These are phyloP conservation scores for Paraleonurus japonicus DNA, from an alignment of 257 asterid genomes.

Conservation along the genomic window DNA sequence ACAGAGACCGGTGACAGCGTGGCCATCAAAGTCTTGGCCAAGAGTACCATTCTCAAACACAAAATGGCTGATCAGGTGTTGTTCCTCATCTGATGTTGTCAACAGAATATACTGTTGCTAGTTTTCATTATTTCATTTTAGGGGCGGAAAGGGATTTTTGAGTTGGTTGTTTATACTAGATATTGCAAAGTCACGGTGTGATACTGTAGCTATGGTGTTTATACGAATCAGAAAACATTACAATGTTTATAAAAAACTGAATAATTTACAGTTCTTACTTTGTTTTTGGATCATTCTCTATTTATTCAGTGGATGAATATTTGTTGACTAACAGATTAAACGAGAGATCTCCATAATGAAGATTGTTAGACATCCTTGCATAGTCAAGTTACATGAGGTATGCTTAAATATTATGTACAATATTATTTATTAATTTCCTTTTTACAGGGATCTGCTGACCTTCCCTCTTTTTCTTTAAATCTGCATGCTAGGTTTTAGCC, in stretches of 20 bases:
- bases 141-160: background rate
- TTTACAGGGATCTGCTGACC: background rate
- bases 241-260: background rate
- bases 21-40: constrained; percentile 85
- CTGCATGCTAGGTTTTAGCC: constrained; percentile 66
- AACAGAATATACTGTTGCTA: background rate
- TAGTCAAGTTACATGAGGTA: constrained; percentile 90
- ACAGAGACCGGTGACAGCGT: constrained; percentile 68
- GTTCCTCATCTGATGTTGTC: background rate
- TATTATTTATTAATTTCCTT: background rate
- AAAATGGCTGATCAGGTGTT: constrained; percentile 89
- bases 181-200: constrained; percentile 9
- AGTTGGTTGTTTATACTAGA: background rate
- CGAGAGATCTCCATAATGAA: constrained; percentile 93
- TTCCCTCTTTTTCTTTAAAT: constrained; percentile 1
- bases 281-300: constrained; percentile 4
- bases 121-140: background rate
- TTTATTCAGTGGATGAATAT: constrained; percentile 13
- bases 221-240: background rate
- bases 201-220: constrained; percentile 8
- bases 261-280: constrained; percentile 13
- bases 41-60: constrained; percentile 84
- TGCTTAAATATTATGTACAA: constrained; percentile 12
- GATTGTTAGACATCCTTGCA: constrained; percentile 84
- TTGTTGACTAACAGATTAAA: constrained; percentile 60